Evolutionary conservation across 108 stramenopile genomes (phyloP), one percentile per base, ranked within the genome.

Genomic region (Discostella stelligeroides): DNA sequence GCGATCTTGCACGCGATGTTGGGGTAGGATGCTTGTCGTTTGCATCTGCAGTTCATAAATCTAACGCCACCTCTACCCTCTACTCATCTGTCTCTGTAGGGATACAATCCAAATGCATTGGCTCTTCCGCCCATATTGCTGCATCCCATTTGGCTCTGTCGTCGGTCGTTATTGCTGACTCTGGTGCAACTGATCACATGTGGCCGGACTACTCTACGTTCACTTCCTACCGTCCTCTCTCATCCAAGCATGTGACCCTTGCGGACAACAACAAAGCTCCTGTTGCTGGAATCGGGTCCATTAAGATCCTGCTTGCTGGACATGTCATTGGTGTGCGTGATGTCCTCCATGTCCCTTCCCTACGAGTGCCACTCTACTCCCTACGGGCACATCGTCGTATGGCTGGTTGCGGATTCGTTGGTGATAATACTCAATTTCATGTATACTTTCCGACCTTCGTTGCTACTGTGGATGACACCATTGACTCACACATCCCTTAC

Each of bases 181-280:
- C 62, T 0, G 71, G 71, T 27, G 62, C 62, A 1, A 64, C 71
- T 0, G 45, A 72, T 8, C 40, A 29, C 45, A 73, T 73, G 72
- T n/a, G 64, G 34, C 63, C 63, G 0, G 72, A 66, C 15, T 24
- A 60, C 2, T 8, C 34, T 13, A 57, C 64, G 0, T 73, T 73
- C 24, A 57, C 39, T 7, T 73, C 64, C 8, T 73, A 73, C 46
- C 25, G 27, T 0, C 2, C 17, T 39, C 21, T 37, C 7, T 21
- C 64, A 1, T 9, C 24, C 23, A 17, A 38, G 18, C 28, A 2
- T 18, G 30, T 47, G n/a, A 20, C 20, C 8, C 46, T 73, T 0
- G 64, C 45, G 0, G 64, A 60, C 23, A 43, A 56, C 24, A 38
- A 30, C 10, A 18, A 48, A 1, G 54, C 57, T 4, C 56, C 40